A percentile compares a stretch with the other conserved stretches of the same genome.
phyloP scores from a whole-genome alignment of 1,284 basidiomycete species.

The Ceratobasidium sp. region DNA sequence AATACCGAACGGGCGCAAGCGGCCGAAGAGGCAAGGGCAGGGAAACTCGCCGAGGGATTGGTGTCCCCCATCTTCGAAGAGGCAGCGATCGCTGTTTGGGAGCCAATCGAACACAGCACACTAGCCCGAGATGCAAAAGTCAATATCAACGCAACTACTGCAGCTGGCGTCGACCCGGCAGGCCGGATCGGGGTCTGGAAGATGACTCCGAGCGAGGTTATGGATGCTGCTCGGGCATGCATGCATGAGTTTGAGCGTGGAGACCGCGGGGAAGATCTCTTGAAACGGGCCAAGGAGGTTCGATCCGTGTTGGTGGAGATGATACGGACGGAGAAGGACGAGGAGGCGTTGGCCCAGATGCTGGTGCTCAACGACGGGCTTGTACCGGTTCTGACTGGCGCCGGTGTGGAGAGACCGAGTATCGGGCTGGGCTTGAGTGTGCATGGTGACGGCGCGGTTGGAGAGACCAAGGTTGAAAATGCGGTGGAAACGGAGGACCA shows the following conservation, averaged over 20 bases:
- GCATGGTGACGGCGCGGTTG: not conserved
- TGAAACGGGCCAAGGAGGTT: constrained; percentile 58
- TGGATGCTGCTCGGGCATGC: constrained; percentile 20
- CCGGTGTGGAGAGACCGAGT: not conserved
- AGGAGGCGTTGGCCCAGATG: constrained; percentile 65
- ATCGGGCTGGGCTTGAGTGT: constrained; percentile 27
- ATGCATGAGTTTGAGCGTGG: constrained; percentile 19
- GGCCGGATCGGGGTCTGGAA: constrained; percentile 46
- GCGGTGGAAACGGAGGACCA: constrained; percentile 1
- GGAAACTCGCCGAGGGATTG: constrained; percentile 33
- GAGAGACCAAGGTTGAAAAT: not conserved
- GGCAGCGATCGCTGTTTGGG: constrained; percentile 65
- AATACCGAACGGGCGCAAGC: constrained; percentile 80
- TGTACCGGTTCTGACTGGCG: not conserved
- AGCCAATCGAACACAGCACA: constrained; percentile 80
- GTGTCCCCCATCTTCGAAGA: constrained; percentile 21
- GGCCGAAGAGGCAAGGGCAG: constrained; percentile 31
- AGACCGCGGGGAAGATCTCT: constrained; percentile 32
- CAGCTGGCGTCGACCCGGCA: constrained; percentile 30
- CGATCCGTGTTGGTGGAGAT: constrained; percentile 64
- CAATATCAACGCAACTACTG: constrained; percentile 32
- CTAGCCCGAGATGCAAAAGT: constrained; percentile 57
- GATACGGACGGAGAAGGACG: constrained; percentile 66
- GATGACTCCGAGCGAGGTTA: constrained; percentile 68
- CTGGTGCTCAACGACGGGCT: constrained; percentile 69